A percentile compares a stretch with the other conserved stretches of the same genome.
Conservation (phyloP, 257 asterid genomes). For the Dorcoceras hygrometricum region DNA sequence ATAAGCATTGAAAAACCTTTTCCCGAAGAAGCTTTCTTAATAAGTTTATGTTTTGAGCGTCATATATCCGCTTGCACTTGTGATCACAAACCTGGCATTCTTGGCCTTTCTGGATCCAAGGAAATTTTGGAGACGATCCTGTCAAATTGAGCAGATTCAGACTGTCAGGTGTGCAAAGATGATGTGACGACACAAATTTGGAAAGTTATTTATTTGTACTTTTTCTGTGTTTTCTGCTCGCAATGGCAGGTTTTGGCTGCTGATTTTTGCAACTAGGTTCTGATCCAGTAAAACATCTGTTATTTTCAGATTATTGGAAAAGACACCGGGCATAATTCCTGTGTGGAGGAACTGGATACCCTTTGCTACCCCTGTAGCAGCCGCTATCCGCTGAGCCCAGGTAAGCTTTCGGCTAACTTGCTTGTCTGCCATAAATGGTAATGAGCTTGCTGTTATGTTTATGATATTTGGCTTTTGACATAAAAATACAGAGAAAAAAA, state of each 20-base stretch:
- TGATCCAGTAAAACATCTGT: constrained; percentile 74
- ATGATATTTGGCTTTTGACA: background rate
- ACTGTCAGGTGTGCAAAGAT: constrained; percentile 16
- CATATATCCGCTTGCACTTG: background rate
- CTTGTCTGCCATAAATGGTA: constrained; percentile 43
- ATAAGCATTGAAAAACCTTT: background rate
- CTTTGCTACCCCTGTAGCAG: constrained; percentile 85
- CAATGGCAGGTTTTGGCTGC: constrained; percentile 69
- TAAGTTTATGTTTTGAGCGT: background rate
- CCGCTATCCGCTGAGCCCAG: constrained; percentile 81
- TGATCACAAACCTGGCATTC: constrained; percentile 43
- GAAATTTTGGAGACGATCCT: constrained; percentile 39
- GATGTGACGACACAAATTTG: background rate
- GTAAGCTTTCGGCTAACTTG: constrained; percentile 46
- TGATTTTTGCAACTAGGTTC: constrained; percentile 63
- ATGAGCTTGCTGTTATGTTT: background rate
- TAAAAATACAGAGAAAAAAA: background rate
- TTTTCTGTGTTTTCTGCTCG: constrained; percentile 51
- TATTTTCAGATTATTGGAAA: constrained; percentile 59
- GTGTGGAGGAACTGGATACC: constrained; percentile 88
- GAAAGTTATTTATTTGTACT: constrained; percentile 32
- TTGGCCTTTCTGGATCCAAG: constrained; percentile 43
- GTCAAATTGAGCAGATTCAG: constrained; percentile 28
- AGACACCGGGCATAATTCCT: constrained; percentile 75
- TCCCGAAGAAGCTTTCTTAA: constrained; percentile 9